Percentiles rank a stretch among this genome's conserved stretches.
phyloP scores from a whole-genome alignment of 169 alveolate species.

The Cryptosporidium sp. region DNA sequence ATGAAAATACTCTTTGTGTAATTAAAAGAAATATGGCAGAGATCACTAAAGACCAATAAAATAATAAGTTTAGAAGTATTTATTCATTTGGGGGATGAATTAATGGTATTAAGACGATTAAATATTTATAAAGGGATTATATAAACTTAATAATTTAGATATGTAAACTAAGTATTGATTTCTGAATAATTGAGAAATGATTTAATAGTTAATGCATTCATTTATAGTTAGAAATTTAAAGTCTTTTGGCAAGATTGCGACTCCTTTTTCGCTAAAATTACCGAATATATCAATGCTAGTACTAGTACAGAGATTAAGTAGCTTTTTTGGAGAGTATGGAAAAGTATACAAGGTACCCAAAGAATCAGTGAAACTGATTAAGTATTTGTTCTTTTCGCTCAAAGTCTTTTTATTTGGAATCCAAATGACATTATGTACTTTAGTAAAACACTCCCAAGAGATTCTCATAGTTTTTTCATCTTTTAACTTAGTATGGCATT shows the following conservation, averaged over 20 bases:
- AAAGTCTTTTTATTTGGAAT: conserved; percentile 22
- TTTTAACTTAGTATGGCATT: neutral
- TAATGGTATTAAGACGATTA: neutral
- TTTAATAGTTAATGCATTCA: conserved; percentile 28
- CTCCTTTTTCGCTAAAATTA: neutral
- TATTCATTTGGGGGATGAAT: neutral
- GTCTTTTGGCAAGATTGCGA: conserved; percentile 12
- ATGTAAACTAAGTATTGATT: neutral
- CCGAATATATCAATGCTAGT: conserved; percentile 40
- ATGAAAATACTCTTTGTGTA: conserved; percentile 28
- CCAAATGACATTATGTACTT: conserved; percentile 31
- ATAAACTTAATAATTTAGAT: neutral
- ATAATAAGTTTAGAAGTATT: neutral
- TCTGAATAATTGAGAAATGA: neutral
- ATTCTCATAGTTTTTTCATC: conserved; percentile 1
- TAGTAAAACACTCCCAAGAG: conserved; percentile 63
- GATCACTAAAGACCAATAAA: conserved; percentile 26
- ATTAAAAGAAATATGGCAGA: conserved; percentile 58
- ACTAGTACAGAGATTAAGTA: conserved; percentile 50
- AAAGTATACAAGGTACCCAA: conserved; percentile 45
- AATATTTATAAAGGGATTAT: neutral
- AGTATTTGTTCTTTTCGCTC: neutral
- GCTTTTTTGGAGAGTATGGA: conserved; percentile 36
- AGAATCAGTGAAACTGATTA: conserved; percentile 45
- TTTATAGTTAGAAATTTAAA: conserved; percentile 37